Conservation (phyloP, 306 rosid genomes). For the Rosa persica region DNA sequence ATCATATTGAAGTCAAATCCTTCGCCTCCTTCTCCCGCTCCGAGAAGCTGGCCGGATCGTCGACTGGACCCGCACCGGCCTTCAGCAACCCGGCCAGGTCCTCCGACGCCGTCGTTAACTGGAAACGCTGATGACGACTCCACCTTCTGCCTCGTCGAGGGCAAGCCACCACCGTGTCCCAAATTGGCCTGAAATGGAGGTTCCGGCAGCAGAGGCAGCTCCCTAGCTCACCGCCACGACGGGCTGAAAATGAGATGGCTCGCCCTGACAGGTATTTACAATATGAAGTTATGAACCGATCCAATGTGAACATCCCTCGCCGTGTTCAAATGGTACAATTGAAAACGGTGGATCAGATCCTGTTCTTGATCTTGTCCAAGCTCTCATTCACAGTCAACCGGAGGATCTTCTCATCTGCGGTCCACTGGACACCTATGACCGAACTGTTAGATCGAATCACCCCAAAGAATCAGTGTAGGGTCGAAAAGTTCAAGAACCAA, state of each 20-base stretch:
- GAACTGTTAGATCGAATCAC: conserved; percentile 67
- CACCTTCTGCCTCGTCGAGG: conserved; percentile 78
- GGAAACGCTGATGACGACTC: conserved; percentile 62
- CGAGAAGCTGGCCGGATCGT: conserved; percentile 85
- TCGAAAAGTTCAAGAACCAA: conserved; percentile 82
- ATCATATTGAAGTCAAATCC: conserved; percentile 3
- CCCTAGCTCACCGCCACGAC: conserved; percentile 76
- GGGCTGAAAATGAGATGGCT: conserved; percentile 86
- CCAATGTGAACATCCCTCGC: conserved; percentile 56
- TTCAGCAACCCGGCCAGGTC: conserved; percentile 63
- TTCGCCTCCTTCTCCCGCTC: conserved; percentile 92
- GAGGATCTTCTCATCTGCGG: conserved; percentile 86
- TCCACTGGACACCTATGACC: conserved; percentile 75
- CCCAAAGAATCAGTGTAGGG: conserved; percentile 82
- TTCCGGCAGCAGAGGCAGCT: conserved; percentile 78
- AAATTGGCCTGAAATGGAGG: conserved; percentile 82
- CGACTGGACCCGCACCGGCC: conserved; percentile 71
- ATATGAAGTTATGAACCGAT: conserved; percentile 46
- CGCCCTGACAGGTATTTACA: conserved; percentile 81
- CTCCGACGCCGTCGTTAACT: conserved; percentile 73
- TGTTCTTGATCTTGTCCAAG: conserved; percentile 83
- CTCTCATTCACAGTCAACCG: conserved; percentile 80
- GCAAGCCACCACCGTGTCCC: conserved; percentile 85
- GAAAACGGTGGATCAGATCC: conserved; percentile 95
- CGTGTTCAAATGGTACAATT: conserved; percentile 87